Base-by-base conservation (phyloP, 805 yeast species). In the Saturnispora kantuleensis region DNA sequence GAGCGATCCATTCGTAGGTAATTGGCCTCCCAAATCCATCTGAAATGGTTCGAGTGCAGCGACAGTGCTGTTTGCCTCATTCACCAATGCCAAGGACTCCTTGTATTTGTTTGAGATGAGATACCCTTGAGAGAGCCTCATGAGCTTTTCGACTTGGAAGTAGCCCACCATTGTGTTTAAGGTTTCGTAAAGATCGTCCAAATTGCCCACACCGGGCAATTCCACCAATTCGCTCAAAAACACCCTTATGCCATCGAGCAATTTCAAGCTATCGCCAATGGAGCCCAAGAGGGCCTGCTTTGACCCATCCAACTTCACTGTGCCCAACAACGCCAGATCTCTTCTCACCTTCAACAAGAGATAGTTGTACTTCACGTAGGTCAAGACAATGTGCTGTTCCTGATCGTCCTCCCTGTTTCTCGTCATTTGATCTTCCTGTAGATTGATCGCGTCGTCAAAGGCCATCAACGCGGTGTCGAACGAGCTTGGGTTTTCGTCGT, bases 121-220 rank as follows among this genome's bases (percentile, higher is more conserved):
- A 51, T 69, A 77, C 7, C 69, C 64, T 18, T 66, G 61, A 7
- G 80, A 75, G 15, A 82, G 56, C 15, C 66, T 59, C 28, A 63
- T 52, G 11, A 69, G 55, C 52, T 75, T 75, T 41, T 62, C 53
- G 33, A 72, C 63, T n/a, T 56, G 53, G 59, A 73, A 84, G 49
- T 67, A 77, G 8, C 58, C 55, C 29, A 66, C 64, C 53, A 86
- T 63, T 12, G 70, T 52, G 10, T 67, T 70, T 37, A 93, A 66
- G 8, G 81, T 74, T 6, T 65, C 63, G 49, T 67, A 59, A 44
- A 90, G 69, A 17, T 73, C 79, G 43, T 84, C 93, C 58, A 87
- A 95, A 43, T 85, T 84, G 56, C 83, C 79, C 15, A 90, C 95
- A 69, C 97, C 97, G 0, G 97, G 96, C 42, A 93, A 70, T 48